phyloP scores from a whole-genome alignment of 2,329 filamentous ascomycete genomes.

The Achaetomium macrosporum region DNA sequence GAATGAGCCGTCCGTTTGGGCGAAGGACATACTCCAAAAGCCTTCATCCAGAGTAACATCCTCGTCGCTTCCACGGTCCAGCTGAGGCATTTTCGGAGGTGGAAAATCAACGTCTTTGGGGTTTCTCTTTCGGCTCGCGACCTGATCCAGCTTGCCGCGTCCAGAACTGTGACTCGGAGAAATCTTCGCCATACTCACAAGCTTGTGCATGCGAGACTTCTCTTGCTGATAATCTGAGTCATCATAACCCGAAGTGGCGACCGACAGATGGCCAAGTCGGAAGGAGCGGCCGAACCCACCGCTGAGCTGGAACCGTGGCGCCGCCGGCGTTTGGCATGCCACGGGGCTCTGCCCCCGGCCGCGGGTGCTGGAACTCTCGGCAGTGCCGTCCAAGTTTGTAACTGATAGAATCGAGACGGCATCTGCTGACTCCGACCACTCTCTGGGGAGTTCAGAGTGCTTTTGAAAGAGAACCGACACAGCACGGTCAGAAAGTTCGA shows the following conservation, averaged over 20 bases:
- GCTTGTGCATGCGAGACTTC: background rate
- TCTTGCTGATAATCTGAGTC: background rate
- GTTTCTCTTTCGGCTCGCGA: background rate
- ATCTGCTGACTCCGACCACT: too few relatives aligned
- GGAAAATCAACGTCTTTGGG: background rate
- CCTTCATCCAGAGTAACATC: background rate
- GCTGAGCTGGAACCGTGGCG: background rate
- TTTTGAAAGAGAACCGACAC: too few relatives aligned
- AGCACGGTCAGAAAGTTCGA: too few relatives aligned
- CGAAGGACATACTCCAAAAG: background rate
- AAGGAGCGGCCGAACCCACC: background rate
- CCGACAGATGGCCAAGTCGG: background rate
- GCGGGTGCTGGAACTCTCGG: too few relatives aligned
- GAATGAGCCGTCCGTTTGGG: constrained; percentile 14
- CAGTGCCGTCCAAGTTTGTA: too few relatives aligned
- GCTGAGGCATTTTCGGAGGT: background rate
- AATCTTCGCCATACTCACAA: background rate
- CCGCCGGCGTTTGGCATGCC: too few relatives aligned
- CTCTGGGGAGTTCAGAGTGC: too few relatives aligned
- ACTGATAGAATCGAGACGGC: too few relatives aligned
- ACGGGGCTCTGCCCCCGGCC: too few relatives aligned
- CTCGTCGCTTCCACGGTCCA: background rate
- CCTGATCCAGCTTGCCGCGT: too few relatives aligned
- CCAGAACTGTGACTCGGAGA: too few relatives aligned
- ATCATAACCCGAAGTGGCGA: background rate